Evolutionary conservation across 1,284 basidiomycete genomes (phyloP).

Genomic region (Cutaneotrichosporon cutaneum): DNA sequence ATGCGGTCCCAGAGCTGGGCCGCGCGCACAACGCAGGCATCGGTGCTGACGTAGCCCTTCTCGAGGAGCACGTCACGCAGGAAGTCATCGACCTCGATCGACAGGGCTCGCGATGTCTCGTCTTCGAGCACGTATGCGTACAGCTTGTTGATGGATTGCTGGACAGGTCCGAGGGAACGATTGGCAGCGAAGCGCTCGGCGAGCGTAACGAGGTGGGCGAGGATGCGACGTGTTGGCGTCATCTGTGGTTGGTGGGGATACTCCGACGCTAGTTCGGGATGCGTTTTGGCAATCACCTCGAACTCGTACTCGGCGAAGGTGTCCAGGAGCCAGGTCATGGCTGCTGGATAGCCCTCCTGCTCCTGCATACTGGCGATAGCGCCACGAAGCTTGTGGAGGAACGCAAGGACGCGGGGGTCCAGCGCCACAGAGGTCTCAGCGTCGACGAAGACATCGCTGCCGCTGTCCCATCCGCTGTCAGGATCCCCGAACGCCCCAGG

Average conservation of each 20-base stretch:
- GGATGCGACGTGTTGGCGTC: slow-evolving; percentile 12
- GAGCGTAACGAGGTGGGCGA: slow-evolving; percentile 13
- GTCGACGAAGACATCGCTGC: background rate
- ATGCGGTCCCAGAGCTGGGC: slow-evolving; percentile 8
- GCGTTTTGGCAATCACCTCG: slow-evolving; percentile 4
- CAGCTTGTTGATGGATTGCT: slow-evolving; percentile 16
- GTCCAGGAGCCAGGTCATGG: slow-evolving; percentile 24
- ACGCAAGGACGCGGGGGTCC: background rate
- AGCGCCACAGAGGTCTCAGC: background rate
- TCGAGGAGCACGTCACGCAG: slow-evolving; percentile 15
- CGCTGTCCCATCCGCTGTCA: background rate
- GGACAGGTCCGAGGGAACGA: slow-evolving; percentile 10
- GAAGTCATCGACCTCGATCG: slow-evolving; percentile 11
- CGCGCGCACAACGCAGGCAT: slow-evolving; percentile 1
- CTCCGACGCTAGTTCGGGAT: background rate
- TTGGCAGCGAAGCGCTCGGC: slow-evolving; percentile 19
- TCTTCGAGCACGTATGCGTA: slow-evolving; percentile 14
- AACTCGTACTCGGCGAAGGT: slow-evolving; percentile 20
- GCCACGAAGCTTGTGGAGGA: slow-evolving; percentile 7
- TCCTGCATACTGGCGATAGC: slow-evolving; percentile 12
- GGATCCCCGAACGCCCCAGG: background rate
- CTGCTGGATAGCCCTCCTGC: slow-evolving; percentile 12
- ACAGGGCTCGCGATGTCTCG: background rate
- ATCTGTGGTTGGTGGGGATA: background rate
- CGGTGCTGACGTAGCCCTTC: slow-evolving; percentile 7